Percentiles rank a stretch among this genome's conserved stretches.
phyloP scores from a whole-genome alignment of 129 eudicot species.

The Centrapalus pauciflorus region DNA sequence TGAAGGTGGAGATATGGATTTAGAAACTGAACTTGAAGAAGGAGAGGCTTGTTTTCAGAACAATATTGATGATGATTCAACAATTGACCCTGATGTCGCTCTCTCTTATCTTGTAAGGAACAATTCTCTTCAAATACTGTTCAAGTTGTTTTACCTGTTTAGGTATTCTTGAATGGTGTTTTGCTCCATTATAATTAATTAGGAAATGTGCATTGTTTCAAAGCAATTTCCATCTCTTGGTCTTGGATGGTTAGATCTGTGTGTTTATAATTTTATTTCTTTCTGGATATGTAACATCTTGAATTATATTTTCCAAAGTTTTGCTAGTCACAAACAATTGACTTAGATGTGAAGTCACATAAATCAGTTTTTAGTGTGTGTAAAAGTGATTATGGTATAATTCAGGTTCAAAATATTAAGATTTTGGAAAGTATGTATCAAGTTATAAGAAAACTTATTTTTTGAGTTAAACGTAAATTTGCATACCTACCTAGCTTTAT shows the following conservation, averaged over 20 bases:
- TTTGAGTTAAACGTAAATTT: background rate
- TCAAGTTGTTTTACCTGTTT: background rate
- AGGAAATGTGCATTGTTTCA: constrained; percentile 17
- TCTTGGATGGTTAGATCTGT: constrained; percentile 24
- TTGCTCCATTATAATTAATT: constrained; percentile 1
- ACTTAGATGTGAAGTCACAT: too few relatives aligned
- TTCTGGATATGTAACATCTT: constrained; percentile 1
- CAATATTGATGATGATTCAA: constrained; percentile 38
- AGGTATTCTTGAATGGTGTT: constrained; percentile 1
- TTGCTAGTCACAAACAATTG: background rate
- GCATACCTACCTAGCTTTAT: background rate
- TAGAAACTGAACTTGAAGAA: constrained; percentile 84
- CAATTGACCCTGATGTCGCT: constrained; percentile 66
- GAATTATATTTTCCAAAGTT: background rate
- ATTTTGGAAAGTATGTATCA: background rate
- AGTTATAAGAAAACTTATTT: too few relatives aligned
- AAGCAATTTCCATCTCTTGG: background rate
- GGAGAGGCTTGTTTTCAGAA: constrained; percentile 75
- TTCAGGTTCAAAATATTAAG: background rate
- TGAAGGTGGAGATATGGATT: constrained; percentile 56
- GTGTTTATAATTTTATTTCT: constrained; percentile 8
- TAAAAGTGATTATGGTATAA: background rate
- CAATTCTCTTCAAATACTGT: background rate
- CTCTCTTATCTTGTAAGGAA: constrained; percentile 63
- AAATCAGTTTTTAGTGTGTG: too few relatives aligned